Base-by-base conservation (phyloP, 2,329 filamentous ascomycete species). In the Alternaria sp. region DNA sequence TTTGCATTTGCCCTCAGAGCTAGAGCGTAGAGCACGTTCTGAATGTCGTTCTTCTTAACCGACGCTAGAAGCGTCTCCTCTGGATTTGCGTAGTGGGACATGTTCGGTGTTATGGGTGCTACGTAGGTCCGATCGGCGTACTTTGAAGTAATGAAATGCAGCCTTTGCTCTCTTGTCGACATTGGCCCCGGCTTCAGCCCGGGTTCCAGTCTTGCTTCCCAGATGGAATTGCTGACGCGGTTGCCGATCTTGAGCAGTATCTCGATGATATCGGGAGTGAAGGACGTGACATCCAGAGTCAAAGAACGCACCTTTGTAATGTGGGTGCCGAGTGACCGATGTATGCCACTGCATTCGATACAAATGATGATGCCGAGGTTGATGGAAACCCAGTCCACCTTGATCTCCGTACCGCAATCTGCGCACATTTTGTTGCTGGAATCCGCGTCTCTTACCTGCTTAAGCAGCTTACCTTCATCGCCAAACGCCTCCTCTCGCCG, bases 331-430 rank as follows among this genome's bases (percentile, higher is more conserved):
- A 99, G 86, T 1, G 95, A 98, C 45, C 96, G 90, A 80, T 99
- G 96, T 65, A 99, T 97, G 67, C 96, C 96, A 77, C 94, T 97
- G 82, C 96, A 99, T 80, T 99, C 95, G 77, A 97, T 97, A 82
- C 96, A 99, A 20, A 99, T 87, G 58, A 99, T 90, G 63, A 99
- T 97, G 49, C 93, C 96, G 5, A 99, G 86, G 74, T 99, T 99
- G 81, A 99, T 97, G 0, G 96, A 98, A 26, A 98, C 96, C 96
- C 96, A 99, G 80, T 99, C 96, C 21, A 97, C 94, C 82, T 97
- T 98, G 75, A 90, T 88, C 33, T 92, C 91, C 8, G 94, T 96
- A 11, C 93, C 92, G 76, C 96, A 99, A 79, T 99, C 96, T 15
- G 96, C 96, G 78, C 96, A 99, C 87, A 91, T 92, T 70, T 89